Base-by-base conservation (phyloP, 1,284 basidiomycete species). In the Cutaneotrichosporon cutaneum region DNA sequence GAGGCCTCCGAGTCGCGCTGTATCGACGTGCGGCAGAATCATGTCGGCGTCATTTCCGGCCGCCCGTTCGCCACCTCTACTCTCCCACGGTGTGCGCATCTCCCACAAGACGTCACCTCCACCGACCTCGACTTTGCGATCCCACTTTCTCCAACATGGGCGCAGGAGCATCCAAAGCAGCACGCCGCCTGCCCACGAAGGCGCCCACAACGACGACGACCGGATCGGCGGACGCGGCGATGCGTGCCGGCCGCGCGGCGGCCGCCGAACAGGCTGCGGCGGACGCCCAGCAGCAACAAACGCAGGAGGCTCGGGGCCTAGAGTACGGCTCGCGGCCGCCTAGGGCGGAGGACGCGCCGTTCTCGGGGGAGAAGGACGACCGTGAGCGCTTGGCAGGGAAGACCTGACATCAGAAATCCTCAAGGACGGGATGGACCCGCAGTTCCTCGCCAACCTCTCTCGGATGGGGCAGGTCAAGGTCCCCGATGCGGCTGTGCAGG, bases 391-490 rank as follows among this genome's bases (percentile, higher is more conserved):
- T 5, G 32, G 48, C 22, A 39, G 42, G 2, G 13, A 2, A n/a
- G 2, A 5, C 22, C 55, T 60, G 61, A 61, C 33, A 8, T 22
- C 69, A 92, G 90, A 80, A 4, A 86, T 92, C 66, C 81, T 85
- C 62, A 78, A 76, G 64, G 90, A 93, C 72, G 84, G 85, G 8
- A 82, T 81, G 66, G 90, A 93, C 73, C 89, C 90, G 1, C 85
- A 92, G 57, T 86, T 92, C 62, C 75, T 90, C 71, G 82, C 85
- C 33, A 92, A 90, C 70, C 78, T 94, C 54, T 85, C 73, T 66
- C 82, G 79, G 48, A 79, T 93, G 4, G 90, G 90, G 1, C 87
- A 84, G 27, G 90, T 92, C 8, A 81, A 79, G 22, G 88, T 93
- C 22, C 69, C 72, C 7, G 71, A 86, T 86, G 75, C 88, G 85